These are phyloP conservation scores for Linnemannia elongata DNA, from an alignment of 192 early-diverging fungal genomes.

Conservation along the genomic window DNA sequence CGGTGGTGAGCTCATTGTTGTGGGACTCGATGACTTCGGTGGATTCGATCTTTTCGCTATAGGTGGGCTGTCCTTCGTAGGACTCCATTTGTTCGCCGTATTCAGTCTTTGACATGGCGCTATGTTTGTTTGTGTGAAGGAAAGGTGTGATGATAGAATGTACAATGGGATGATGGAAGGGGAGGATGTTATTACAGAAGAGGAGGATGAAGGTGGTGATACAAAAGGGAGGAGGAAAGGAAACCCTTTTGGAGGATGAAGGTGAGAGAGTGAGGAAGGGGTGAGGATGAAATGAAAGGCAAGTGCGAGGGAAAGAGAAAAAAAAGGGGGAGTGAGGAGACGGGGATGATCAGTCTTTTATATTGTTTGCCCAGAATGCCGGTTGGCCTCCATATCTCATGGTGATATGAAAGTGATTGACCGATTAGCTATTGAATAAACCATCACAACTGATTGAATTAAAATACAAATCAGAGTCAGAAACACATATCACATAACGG, in stretches of 20 bases:
- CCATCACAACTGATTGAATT: too few relatives aligned
- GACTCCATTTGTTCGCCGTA: conserved; percentile 22
- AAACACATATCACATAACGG: too few relatives aligned
- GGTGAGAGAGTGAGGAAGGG: background rate
- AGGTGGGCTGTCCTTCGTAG: background rate
- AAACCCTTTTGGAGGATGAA: background rate
- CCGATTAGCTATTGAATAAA: too few relatives aligned
- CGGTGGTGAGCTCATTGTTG: background rate
- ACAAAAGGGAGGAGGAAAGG: background rate
- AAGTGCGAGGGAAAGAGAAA: background rate
- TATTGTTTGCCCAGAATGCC: too few relatives aligned
- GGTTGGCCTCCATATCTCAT: too few relatives aligned
- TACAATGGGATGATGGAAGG: background rate
- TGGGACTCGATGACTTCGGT: background rate
- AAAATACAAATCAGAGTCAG: too few relatives aligned
- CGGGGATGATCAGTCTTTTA: background rate
- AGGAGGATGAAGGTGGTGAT: background rate
- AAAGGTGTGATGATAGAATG: background rate
- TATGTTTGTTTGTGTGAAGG: background rate
- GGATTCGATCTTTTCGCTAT: background rate
- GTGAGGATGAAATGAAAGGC: background rate
- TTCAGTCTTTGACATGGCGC: conserved; percentile 10
- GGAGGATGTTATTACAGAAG: background rate
- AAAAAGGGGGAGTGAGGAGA: background rate
- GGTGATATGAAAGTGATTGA: too few relatives aligned